Conservation (phyloP, 1,139 yeast species). For the Citeromyces hawaiiensis region DNA sequence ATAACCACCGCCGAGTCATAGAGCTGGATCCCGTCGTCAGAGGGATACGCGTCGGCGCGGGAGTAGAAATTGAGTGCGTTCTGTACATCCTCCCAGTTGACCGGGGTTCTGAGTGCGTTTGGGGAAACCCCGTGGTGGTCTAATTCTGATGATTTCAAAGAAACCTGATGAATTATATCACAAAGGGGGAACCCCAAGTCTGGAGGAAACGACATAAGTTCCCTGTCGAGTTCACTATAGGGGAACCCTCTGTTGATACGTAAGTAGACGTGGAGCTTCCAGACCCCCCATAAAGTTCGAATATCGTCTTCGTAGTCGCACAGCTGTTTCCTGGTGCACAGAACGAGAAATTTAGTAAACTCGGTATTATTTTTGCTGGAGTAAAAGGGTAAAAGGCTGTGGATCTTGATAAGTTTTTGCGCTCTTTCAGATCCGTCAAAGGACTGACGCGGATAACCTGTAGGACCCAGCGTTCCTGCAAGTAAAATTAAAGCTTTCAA, state of each 20-base stretch:
- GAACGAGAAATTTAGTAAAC: slow-evolving; percentile 10
- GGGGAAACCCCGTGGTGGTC: slow-evolving; percentile 8
- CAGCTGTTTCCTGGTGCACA: slow-evolving; percentile 20
- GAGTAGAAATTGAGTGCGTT: slow-evolving; percentile 1
- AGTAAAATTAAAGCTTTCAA: slow-evolving; percentile 14
- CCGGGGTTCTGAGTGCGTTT: slow-evolving; percentile 7
- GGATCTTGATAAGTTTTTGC: slow-evolving; percentile 15
- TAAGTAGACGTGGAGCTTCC: slow-evolving; percentile 20
- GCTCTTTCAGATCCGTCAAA: slow-evolving; percentile 16
- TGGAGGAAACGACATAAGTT: slow-evolving; percentile 13
- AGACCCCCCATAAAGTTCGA: slow-evolving; percentile 29
- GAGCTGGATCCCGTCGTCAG: slow-evolving; percentile 1
- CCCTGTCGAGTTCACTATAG: slow-evolving; percentile 13
- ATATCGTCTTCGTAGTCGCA: slow-evolving; percentile 23
- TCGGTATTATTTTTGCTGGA: slow-evolving; percentile 10
- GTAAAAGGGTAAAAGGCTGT: slow-evolving; percentile 15
- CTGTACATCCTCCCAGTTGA: slow-evolving; percentile 7
- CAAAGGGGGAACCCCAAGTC: slow-evolving; percentile 17
- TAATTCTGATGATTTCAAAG: slow-evolving; percentile 7
- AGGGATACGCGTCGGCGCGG: neutral
- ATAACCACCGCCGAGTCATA: slow-evolving; percentile 13
- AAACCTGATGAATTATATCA: slow-evolving; percentile 15
- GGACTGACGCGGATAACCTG: slow-evolving; percentile 11
- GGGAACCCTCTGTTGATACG: slow-evolving; percentile 28
- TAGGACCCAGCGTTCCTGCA: slow-evolving; percentile 14